Base-by-base conservation (phyloP, 2,329 filamentous ascomycete genomes). In the Plectosphaerella sp. region DNA sequence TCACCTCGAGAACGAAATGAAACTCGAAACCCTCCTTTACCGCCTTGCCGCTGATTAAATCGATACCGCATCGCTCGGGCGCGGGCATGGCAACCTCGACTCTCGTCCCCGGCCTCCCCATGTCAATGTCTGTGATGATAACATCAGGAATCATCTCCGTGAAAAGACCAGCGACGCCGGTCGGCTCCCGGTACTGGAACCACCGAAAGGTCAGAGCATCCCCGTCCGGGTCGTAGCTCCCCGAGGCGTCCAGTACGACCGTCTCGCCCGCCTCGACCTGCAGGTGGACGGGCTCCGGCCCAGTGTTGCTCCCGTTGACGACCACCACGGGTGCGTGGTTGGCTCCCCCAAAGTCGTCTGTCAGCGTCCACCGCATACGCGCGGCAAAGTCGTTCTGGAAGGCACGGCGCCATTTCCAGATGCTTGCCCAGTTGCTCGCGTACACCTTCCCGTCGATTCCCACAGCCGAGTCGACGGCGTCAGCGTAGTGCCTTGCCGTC, bases 251-350 rank as follows among this genome's bases (percentile, higher is more conserved):
- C 0, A 80, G 63, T 0, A 55, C 64, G 6, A 78, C 58, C 0
- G 61, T 65, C 15, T 49, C 37, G 1, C 69, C 70, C 2, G 72
- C 68, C 52, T 70, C 66, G 1, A 69, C 69, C 15, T 67, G 60
- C 14, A 76, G 58, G 5, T 68, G 61, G 15, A 74, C 52, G 0
- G 71, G 68, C 1, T 62, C 60, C 12, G 64, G 60, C 8, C 67
- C 62, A 14, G 71, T 70, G 10, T 63, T 63, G 12, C 65, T 64
- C 25, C 72, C 76, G 51, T 79, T 72, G 4, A 70, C 57, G 14
- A 72, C 62, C 12, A 64, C 58, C 11, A 78, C 67, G 1, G 77
- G 77, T 36, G 73, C 71, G 54, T 80, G 77, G 48, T 72, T 77
- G 0, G 64, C 68, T 16, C 65, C 61, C 5, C 49, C 57, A 10